These are phyloP conservation scores for Salvia hispanica DNA, from an alignment of 257 asterid species.

Conservation along the genomic window DNA sequence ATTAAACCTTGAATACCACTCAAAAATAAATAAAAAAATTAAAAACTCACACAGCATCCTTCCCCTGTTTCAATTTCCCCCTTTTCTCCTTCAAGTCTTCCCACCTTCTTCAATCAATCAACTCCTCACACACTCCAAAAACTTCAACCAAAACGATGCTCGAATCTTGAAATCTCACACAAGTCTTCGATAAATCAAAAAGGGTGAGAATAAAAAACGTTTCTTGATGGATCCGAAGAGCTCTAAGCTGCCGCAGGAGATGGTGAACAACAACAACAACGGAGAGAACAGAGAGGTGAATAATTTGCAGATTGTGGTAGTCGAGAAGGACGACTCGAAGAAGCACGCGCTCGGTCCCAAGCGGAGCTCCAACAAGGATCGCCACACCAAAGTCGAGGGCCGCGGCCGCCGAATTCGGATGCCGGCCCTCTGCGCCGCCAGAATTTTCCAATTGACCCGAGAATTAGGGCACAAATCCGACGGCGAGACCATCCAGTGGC, in stretches of 20 bases:
- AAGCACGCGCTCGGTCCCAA: conserved; percentile 59
- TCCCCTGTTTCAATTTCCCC: conserved; percentile 13
- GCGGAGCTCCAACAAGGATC: conserved; percentile 66
- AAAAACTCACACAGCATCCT: background rate
- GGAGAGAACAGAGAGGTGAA: conserved; percentile 43
- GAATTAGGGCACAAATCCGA: conserved; percentile 85
- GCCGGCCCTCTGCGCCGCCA: conserved; percentile 82
- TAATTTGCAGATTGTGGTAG: conserved; percentile 43
- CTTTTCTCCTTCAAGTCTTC: conserved; percentile 29
- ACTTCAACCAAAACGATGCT: background rate
- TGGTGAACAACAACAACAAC: too few species aligned
- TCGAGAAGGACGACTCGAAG: conserved; percentile 53
- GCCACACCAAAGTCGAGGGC: conserved; percentile 81
- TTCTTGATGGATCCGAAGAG: conserved; percentile 65
- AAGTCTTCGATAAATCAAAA: background rate
- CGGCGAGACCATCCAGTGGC: conserved; percentile 81
- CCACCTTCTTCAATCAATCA: conserved; percentile 33
- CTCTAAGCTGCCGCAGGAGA: conserved; percentile 39
- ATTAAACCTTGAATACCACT: conserved; percentile 24
- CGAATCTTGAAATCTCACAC: background rate
- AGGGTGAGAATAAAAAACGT: too few species aligned
- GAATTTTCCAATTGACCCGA: conserved; percentile 71
- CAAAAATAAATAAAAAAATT: background rate
- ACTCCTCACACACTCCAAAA: background rate
- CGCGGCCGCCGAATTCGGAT: conserved; percentile 76